A percentile compares a stretch with the other conserved stretches of the same genome.
Evolutionary conservation across 352 stramenopile species (phyloP).

Genomic region (Thraustochytrium sp.): DNA sequence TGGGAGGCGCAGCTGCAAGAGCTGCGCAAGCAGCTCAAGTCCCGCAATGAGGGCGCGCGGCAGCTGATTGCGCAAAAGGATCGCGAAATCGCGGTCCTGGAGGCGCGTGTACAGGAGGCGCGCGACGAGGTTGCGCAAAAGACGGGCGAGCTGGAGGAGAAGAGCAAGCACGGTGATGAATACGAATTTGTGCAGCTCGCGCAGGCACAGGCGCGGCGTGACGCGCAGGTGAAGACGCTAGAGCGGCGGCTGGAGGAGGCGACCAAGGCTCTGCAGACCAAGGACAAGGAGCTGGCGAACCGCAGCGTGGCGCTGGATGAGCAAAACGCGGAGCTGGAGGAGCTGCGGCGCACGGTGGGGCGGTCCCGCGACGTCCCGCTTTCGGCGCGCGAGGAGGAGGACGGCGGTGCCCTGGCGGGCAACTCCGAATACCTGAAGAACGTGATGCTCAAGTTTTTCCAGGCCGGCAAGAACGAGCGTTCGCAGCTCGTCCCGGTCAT

Average conservation of each 20-base stretch:
- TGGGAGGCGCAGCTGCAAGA: neutral
- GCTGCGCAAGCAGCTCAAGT: neutral
- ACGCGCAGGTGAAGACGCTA: slow-evolving; percentile 1
- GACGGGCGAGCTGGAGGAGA: slow-evolving; percentile 25
- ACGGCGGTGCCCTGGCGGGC: neutral
- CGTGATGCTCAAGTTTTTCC: slow-evolving; percentile 42
- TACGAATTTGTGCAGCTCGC: slow-evolving; percentile 28
- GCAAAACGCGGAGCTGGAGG: neutral
- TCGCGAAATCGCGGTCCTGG: neutral
- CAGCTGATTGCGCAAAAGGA: slow-evolving; percentile 38
- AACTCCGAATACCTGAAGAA: slow-evolving; percentile 42
- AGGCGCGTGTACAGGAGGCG: neutral
- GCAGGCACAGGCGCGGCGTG: neutral
- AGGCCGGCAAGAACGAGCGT: neutral
- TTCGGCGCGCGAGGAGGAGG: neutral
- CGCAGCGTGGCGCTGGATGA: neutral
- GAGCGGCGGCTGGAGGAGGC: neutral
- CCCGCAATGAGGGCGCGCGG: slow-evolving; percentile 25
- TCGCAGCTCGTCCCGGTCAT: slow-evolving; percentile 37
- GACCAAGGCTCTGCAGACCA: neutral
- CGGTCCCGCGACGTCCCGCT: slow-evolving; percentile 2
- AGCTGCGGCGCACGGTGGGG: neutral
- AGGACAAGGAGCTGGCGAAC: neutral
- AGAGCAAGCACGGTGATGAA: slow-evolving; percentile 18
- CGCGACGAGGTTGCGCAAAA: neutral